phyloP scores from a whole-genome alignment of 768 basidiomycete species.

The Tremella mesenterica region DNA sequence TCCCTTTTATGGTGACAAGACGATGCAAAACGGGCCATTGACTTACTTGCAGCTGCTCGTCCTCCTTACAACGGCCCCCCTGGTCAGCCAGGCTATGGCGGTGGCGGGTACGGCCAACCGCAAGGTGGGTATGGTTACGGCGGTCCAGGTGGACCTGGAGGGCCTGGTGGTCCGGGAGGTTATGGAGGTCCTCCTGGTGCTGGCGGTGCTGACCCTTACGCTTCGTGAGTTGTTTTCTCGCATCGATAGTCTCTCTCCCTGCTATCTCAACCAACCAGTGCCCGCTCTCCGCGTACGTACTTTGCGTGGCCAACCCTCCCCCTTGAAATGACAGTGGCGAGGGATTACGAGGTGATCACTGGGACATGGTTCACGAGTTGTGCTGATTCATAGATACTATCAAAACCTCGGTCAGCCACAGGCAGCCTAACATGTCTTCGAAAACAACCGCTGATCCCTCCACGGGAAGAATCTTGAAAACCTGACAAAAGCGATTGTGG shows the following conservation, averaged over 20 bases:
- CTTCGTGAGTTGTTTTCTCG: constrained; percentile 21
- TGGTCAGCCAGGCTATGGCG: constrained; percentile 7
- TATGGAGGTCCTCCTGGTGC: constrained; percentile 21
- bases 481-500: no score
- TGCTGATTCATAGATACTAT: neutral
- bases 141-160: constrained; percentile 8
- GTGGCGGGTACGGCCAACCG: constrained; percentile 6
- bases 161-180: constrained; percentile 14
- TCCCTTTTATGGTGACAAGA: no score
- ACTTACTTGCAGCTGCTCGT: neutral
- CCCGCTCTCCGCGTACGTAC: neutral
- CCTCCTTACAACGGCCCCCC: neutral
- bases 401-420: neutral
- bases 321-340: no score
- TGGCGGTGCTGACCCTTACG: constrained; percentile 36
- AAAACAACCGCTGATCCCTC: no score
- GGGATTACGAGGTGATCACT: no score
- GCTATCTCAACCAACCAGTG: neutral
- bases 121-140: constrained; percentile 22
- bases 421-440: neutral
- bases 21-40: no score
- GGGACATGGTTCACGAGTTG: neutral
- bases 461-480: no score
- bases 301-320: no score
- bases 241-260: neutral